Conservation (phyloP, 1,139 yeast species). For the Hansenula lynferdii region DNA sequence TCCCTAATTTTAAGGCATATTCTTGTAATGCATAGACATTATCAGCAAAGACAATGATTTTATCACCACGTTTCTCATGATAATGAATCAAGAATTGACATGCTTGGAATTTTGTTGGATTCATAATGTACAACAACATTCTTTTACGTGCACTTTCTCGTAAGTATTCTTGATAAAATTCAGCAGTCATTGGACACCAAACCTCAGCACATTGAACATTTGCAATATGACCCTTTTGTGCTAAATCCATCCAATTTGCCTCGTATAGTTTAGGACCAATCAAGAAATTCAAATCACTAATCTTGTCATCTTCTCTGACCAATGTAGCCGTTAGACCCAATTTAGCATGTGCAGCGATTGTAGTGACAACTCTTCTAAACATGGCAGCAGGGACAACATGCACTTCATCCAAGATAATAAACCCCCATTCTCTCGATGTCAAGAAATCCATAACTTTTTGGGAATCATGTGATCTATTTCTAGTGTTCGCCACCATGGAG, state of each 20-base stretch:
- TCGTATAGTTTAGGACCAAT: slow-evolving; percentile 98
- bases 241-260: slow-evolving; percentile 99
- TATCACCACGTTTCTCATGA: slow-evolving; percentile 96
- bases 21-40: slow-evolving; percentile 96
- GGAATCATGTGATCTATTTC: slow-evolving; percentile 95
- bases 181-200: slow-evolving; percentile 99
- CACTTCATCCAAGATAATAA: slow-evolving; percentile 93
- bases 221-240: slow-evolving; percentile 98
- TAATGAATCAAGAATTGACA: slow-evolving; percentile 95
- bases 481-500: slow-evolving; percentile 97
- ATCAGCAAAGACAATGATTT: slow-evolving; percentile 96
- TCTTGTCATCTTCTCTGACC: slow-evolving; percentile 98
- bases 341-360: slow-evolving; percentile 98
- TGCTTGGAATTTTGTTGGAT: slow-evolving; percentile 98
- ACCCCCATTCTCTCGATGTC: slow-evolving; percentile 98
- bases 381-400: slow-evolving; percentile 99
- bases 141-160: slow-evolving; percentile 86
- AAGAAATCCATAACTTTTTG: slow-evolving; percentile 98
- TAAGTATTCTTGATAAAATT: slow-evolving; percentile 92
- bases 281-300: slow-evolving; percentile 92
- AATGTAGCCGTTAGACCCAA: slow-evolving; percentile 95
- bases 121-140: slow-evolving; percentile 95
- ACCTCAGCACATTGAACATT: slow-evolving; percentile 99
- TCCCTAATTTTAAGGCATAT: slow-evolving; percentile 88
- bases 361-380: slow-evolving; percentile 97